Evolutionary conservation across 352 stramenopile genomes (phyloP).

Genomic region (Elongisporangium anandrum): DNA sequence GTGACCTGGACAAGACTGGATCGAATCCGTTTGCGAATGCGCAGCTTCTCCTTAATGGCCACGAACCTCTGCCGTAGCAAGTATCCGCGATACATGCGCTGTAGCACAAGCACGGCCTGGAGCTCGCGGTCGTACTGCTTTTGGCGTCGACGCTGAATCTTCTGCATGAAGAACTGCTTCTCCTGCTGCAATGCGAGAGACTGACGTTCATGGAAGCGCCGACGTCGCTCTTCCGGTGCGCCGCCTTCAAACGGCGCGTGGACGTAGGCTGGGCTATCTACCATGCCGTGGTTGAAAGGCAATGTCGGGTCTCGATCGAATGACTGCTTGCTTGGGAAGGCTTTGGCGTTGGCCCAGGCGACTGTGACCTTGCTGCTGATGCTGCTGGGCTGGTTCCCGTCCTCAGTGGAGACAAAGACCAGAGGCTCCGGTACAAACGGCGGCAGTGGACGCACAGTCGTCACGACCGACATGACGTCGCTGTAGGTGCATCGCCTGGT

Average conservation of each 20-base stretch:
- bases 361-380: neutral
- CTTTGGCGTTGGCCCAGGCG: neutral
- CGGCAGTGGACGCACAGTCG: slow-evolving; percentile 32
- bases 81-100: slow-evolving; percentile 52
- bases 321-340: neutral
- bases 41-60: slow-evolving; percentile 39
- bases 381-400: neutral
- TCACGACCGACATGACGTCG: slow-evolving; percentile 67
- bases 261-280: slow-evolving; percentile 7
- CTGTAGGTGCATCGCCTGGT: slow-evolving; percentile 69
- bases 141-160: slow-evolving; percentile 21
- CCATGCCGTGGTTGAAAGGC: neutral
- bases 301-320: neutral
- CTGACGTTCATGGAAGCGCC: slow-evolving; percentile 16
- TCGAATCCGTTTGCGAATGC: slow-evolving; percentile 63
- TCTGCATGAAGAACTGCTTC: slow-evolving; percentile 40
- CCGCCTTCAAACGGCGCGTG: slow-evolving; percentile 19
- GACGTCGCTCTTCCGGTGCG: slow-evolving; percentile 6
- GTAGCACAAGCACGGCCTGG: slow-evolving; percentile 40
- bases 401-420: neutral
- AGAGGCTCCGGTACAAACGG: slow-evolving; percentile 7
- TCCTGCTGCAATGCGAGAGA: slow-evolving; percentile 31
- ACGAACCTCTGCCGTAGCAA: slow-evolving; percentile 42
- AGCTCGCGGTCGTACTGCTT: slow-evolving; percentile 30
- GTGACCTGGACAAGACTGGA: slow-evolving; percentile 54